A percentile compares a stretch with the other conserved stretches of the same genome.
Evolutionary conservation across 345 rosid genomes (phyloP).

Genomic region (Odontarrhena argentea): DNA sequence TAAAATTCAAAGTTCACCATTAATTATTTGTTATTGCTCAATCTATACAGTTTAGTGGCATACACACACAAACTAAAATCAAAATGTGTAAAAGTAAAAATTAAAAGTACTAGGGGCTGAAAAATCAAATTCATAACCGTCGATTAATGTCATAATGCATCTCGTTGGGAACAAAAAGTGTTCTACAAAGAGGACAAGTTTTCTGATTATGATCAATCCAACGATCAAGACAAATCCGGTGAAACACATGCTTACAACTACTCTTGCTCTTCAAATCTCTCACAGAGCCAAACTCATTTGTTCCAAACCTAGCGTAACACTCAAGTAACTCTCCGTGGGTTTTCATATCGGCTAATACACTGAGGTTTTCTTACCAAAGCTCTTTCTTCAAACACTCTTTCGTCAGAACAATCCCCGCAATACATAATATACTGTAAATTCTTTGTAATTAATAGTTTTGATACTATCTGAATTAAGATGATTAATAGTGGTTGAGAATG

Average conservation of each 20-base stretch:
- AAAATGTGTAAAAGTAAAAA: background rate
- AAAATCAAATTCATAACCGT: constrained; percentile 52
- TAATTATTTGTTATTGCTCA: background rate
- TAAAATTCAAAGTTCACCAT: too few species aligned
- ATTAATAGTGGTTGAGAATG: too few species aligned
- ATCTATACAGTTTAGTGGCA: background rate
- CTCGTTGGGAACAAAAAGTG: constrained; percentile 62
- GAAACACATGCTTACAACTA: constrained; percentile 69
- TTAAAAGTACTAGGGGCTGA: background rate
- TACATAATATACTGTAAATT: too few species aligned
- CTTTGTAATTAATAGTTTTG: too few species aligned
- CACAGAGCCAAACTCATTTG: too few species aligned
- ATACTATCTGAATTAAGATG: too few species aligned
- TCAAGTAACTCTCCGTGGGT: too few species aligned
- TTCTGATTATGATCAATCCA: constrained; percentile 74
- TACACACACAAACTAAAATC: background rate
- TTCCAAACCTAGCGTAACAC: too few species aligned
- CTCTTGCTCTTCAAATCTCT: constrained; percentile 39
- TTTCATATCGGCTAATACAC: constrained; percentile 32
- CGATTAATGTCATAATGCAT: constrained; percentile 65
- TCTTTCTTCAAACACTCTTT: constrained; percentile 48
- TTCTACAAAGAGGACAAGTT: constrained; percentile 76
- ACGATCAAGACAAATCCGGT: constrained; percentile 67
- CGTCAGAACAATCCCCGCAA: constrained; percentile 24
- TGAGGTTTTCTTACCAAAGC: constrained; percentile 56